Evolutionary conservation across 2,329 filamentous ascomycete species (phyloP).

Genomic region (Coniochaeta prunicola): DNA sequence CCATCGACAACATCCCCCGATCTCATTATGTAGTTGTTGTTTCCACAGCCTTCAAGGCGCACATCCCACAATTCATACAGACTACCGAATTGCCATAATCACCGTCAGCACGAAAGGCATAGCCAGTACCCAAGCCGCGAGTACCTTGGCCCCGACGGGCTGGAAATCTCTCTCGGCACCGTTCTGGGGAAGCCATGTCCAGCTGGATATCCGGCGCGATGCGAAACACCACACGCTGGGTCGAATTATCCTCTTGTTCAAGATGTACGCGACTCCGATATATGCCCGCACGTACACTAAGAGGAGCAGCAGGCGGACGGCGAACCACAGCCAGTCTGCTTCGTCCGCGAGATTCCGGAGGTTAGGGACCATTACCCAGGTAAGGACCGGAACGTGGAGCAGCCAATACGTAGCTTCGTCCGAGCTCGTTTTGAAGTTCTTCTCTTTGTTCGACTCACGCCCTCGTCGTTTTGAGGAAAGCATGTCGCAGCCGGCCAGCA

Average conservation of each 20-base stretch:
- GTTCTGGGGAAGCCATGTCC: background rate
- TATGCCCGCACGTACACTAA: background rate
- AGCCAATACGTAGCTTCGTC: background rate
- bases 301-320: background rate
- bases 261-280: background rate
- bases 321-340: background rate
- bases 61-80: conserved; percentile 1
- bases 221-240: background rate
- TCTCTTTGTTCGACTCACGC: background rate
- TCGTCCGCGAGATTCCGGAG: background rate
- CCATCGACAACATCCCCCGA: background rate
- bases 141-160: background rate
- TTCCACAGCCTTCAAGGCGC: background rate
- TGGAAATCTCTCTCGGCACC: background rate
- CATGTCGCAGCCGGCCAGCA: background rate
- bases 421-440: background rate
- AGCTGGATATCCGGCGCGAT: background rate
- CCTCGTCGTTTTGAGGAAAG: background rate
- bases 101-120: background rate
- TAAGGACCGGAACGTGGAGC: background rate
- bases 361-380: background rate
- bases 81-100: background rate
- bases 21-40: background rate
- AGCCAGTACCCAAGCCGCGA: background rate
- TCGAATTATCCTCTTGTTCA: background rate